Evolutionary conservation across 345 rosid species (phyloP), one percentile per base, ranked within the genome.

Genomic region (Sapria himalayana): DNA sequence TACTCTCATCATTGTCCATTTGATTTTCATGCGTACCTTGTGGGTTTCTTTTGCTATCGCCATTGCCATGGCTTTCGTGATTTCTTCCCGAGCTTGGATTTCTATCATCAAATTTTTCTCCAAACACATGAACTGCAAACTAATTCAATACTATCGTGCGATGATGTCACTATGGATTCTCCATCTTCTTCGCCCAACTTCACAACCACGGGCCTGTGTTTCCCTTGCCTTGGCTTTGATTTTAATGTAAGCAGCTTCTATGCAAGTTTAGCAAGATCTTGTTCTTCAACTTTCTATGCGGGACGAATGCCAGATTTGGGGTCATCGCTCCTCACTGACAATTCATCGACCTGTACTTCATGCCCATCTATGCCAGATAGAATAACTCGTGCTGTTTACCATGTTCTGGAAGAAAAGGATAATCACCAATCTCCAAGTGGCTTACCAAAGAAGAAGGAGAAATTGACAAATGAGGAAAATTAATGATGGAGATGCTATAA

Each of bases 181-280:
- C 39, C 74, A 43, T 69, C 78, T 47, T 65, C 85, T 53, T 72
- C 85, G 47, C 84, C 92, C 56, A 91, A 70, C 65, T 71, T 73
- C 48, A 91, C 92, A 36, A 91, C 93, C 43, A 84, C 86, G 37
- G 99, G 95, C 69, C 99, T 79, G 14, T 71, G 69, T 52, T 89
- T 89, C 17, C 66, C 61, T 43, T 58, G 56, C 51, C 51, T 74
- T 22, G 62, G 43, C 56, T 71, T 91, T 50, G 59, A 74, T 63
- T 64, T 71, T 7, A 65, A 54, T 34, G 50, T 49, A 27, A 77
- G 61, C 13, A 81, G 74, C 42, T 71, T 72, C 25, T 50, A 67
- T 0, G 80, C 54, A 44, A 80, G 67, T 56, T 62, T 67, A 41
- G 53, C 59, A 19, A 74, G 63, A 62, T 62, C 70, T 37, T 52